Percentiles rank a stretch among this genome's conserved stretches.
These are phyloP conservation scores for Beta lomatogona DNA, from an alignment of 179 eudicot genomes.

Conservation along the genomic window DNA sequence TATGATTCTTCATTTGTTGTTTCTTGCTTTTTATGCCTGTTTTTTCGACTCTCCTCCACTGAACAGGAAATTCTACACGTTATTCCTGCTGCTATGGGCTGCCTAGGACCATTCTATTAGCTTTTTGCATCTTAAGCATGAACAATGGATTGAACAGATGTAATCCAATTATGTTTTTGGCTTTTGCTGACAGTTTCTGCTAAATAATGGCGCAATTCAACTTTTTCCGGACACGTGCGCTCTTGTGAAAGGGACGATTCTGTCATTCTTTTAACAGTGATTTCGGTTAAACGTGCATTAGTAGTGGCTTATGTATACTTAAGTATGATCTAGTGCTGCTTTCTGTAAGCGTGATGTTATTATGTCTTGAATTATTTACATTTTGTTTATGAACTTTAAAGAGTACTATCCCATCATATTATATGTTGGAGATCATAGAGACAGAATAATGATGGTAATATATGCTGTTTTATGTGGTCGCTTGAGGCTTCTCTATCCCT, in stretches of 20 bases:
- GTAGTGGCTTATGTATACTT: not conserved
- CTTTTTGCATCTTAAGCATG: not conserved
- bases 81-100: too few species aligned
- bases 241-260: not conserved
- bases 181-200: not conserved
- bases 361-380: not conserved
- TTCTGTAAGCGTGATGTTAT: slow-evolving; percentile 23
- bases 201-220: not conserved
- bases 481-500: not conserved
- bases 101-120: not conserved
- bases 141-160: not conserved
- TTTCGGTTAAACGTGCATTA: slow-evolving; percentile 17
- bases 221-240: slow-evolving; percentile 14
- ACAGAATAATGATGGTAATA: slow-evolving; percentile 22
- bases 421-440: slow-evolving; percentile 21
- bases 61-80: not conserved
- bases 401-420: not conserved
- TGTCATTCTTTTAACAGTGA: not conserved
- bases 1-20: not conserved
- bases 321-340: not conserved
- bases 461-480: not conserved
- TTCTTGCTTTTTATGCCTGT: not conserved
- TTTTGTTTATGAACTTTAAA: not conserved
- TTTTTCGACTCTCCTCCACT: not conserved
- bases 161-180: not conserved